phyloP scores from a whole-genome alignment of 305 asterid genomes.

The Solanum hybrid region DNA sequence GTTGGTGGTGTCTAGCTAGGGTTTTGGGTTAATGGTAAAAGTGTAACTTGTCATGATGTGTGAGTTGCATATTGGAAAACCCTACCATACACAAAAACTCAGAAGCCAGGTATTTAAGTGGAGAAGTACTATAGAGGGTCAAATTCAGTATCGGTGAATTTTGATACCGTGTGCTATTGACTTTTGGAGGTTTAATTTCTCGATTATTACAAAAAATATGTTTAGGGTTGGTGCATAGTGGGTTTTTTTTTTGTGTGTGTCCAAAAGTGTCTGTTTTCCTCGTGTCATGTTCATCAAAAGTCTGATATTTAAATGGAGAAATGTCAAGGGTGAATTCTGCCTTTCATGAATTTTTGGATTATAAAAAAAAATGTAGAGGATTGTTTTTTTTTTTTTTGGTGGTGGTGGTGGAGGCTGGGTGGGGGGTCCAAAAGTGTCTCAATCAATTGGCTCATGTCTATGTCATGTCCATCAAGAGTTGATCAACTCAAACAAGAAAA shows the following conservation, averaged over 20 bases:
- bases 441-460: not conserved
- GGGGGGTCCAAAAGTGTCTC: conserved; percentile 20
- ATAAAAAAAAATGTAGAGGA: not conserved
- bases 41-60: not conserved
- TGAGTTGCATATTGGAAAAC: not conserved
- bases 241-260: not conserved
- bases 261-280: conserved; percentile 14
- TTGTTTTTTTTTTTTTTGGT: too few species aligned
- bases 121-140: not conserved
- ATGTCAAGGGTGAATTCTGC: not conserved
- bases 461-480: not conserved
- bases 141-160: not conserved
- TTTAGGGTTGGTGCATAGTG: not conserved
- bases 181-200: not conserved
- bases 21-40: not conserved
- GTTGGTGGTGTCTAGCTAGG: not conserved
- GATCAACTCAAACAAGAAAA: not conserved
- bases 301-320: not conserved
- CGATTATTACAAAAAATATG: not conserved
- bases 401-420: not conserved
- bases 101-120: not conserved
- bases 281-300: not conserved
- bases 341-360: not conserved
- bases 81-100: not conserved
- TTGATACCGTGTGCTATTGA: not conserved